Evolutionary conservation across 176 grass and related monocot genomes (phyloP).

Genomic region (Ananas comosus): DNA sequence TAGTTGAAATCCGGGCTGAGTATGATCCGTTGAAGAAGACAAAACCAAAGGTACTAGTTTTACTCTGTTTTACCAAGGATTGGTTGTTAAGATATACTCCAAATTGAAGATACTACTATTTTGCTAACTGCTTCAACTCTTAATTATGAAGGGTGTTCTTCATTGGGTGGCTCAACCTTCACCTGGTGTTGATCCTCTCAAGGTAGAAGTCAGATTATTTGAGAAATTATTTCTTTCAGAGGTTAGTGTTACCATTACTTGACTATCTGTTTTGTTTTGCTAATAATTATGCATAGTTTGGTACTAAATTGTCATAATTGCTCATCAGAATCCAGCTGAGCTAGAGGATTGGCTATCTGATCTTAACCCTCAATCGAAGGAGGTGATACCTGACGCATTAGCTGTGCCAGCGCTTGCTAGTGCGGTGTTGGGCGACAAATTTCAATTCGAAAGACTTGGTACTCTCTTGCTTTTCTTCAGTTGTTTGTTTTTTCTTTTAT

Average conservation of each 20-base stretch:
- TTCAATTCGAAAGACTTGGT: conserved; percentile 97
- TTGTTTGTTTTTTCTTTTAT: background rate
- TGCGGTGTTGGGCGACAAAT: conserved; percentile 61
- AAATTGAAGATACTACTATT: background rate
- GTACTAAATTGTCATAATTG: conserved; percentile 9
- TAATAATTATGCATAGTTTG: background rate
- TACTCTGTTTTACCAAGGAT: background rate
- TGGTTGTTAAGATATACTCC: background rate
- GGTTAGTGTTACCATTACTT: conserved; percentile 26
- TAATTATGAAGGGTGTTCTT: conserved; percentile 67
- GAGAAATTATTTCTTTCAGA: conserved; percentile 81
- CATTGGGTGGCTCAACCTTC: conserved; percentile 89
- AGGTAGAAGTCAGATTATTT: conserved; percentile 84
- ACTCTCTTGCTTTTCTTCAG: conserved; percentile 16
- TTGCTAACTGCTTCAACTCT: background rate
- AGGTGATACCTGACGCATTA: conserved; percentile 71
- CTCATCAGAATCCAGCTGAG: conserved; percentile 68
- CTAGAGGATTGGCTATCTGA: conserved; percentile 82
- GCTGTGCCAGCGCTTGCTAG: conserved; percentile 49
- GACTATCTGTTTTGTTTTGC: conserved; percentile 2
- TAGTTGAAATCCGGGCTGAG: conserved; percentile 74
- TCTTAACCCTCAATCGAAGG: conserved; percentile 77
- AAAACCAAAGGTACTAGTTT: conserved; percentile 71
- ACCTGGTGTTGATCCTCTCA: conserved; percentile 73
- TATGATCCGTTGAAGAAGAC: conserved; percentile 91